Conservation (phyloP, 345 rosid species). For the Salix brachista region DNA sequence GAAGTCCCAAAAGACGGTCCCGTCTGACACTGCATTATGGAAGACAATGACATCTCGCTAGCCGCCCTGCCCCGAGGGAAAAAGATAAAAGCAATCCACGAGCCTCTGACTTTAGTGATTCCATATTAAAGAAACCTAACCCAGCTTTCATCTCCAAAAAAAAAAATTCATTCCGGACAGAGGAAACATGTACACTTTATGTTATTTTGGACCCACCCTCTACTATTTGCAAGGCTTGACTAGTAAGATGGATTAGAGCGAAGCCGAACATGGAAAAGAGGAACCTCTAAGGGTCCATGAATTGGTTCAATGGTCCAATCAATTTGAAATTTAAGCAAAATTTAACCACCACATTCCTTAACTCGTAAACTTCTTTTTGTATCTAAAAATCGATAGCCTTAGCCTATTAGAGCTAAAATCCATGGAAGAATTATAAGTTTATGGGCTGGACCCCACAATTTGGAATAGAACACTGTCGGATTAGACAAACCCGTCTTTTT, state of each 20-base stretch:
- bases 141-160: conserved; percentile 4
- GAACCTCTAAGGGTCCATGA: not conserved
- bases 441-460: not conserved
- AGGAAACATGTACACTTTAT: conserved; percentile 24
- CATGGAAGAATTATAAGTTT: not conserved
- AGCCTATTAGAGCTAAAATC: not conserved
- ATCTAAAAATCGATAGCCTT: not conserved
- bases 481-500: not conserved
- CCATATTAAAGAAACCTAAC: conserved; percentile 15
- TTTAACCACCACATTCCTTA: not conserved
- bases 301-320: not conserved
- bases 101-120: conserved; percentile 11
- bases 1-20: conserved; percentile 1
- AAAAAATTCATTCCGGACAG: conserved; percentile 21
- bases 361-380: not conserved
- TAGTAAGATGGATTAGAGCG: not conserved
- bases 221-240: not conserved
- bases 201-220: conserved; percentile 27
- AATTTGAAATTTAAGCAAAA: not conserved
- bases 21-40: conserved; percentile 19
- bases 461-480: not conserved
- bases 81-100: not conserved
- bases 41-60: conserved; percentile 44
- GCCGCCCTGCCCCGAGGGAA: conserved; percentile 19
- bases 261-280: not conserved